Evolutionary conservation across 2,329 filamentous ascomycete species (phyloP), one percentile per base, ranked within the genome.

Genomic region (Botrytis byssoidea): DNA sequence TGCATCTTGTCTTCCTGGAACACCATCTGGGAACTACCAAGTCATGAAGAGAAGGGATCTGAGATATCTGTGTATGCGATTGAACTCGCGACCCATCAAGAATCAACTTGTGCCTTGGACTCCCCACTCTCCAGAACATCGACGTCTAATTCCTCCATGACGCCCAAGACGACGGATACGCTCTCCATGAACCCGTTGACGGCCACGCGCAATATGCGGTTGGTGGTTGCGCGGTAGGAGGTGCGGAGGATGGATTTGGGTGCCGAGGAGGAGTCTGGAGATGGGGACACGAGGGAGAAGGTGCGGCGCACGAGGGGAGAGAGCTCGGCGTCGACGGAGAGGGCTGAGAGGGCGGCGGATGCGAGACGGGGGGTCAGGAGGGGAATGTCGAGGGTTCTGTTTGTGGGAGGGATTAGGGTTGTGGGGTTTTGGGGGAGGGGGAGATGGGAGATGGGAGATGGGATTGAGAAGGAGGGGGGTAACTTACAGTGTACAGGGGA

Each of bases 101-200:
- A 70, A 35, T 20, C 67, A 2, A 22, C 42, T 6, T 42, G 60
- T 37, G 14, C 25, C 16, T n/a, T 32, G 7, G 60, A 63, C 22
- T 1, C 40, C 32, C 44, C 75, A 22, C 40, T 76, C 48, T 87
- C 88, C 57, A 97, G 81, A 3, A 96, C 91, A 84, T 98, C 95
- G 40, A 91, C 89, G 83, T 98, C 95, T 79, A 98, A 83, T 81
- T 97, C 92, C 82, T 93, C 90, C 92, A 98, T 97, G 25, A 97
- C 92, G 72, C 94, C 93, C 60, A 98, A 82, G 1, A 98, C 91
- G 8, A 98, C 89, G 70, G 90, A 89, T 73, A 98, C 82, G 78
- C 92, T 97, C 79, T 98, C 95, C 87, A 98, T 94, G 83, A 98
- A 98, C 16, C 94, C 94, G 83, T 98, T 98, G 73, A 98, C 95